These are phyloP conservation scores for Sporothrix pallida DNA, from an alignment of 2,329 filamentous ascomycete genomes.

Conservation along the genomic window DNA sequence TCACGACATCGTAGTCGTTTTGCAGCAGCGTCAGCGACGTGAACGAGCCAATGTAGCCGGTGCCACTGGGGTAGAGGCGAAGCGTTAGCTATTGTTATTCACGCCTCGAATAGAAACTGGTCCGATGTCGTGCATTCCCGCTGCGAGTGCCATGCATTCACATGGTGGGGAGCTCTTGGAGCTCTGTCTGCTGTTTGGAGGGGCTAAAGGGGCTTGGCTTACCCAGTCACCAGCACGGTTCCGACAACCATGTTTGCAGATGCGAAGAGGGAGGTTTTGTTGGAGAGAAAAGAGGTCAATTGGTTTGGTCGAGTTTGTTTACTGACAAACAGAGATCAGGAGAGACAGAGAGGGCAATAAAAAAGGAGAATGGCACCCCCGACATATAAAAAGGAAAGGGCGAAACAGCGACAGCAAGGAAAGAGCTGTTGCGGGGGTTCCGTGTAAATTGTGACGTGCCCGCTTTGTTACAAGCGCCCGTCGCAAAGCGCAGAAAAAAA, in stretches of 20 bases:
- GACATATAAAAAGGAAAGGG: conserved; percentile 9
- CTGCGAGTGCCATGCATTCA: background rate
- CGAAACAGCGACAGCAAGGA: background rate
- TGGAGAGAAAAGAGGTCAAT: background rate
- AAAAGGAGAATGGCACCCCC: background rate
- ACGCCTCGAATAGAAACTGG: background rate
- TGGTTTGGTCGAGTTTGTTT: background rate
- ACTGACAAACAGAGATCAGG: background rate
- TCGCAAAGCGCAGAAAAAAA: background rate
- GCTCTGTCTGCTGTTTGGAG: background rate
- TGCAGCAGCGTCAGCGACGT: conserved; percentile 90
- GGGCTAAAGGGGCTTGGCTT: conserved; percentile 48
- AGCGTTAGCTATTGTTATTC: background rate
- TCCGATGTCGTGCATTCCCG: background rate
- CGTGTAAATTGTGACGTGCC: background rate
- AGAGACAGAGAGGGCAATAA: background rate
- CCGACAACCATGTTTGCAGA: conserved; percentile 71
- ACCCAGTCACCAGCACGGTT: conserved; percentile 93
- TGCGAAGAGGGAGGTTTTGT: background rate
- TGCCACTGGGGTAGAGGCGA: conserved; percentile 68
- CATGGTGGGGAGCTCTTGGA: conserved; percentile 37
- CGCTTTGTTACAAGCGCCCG: conserved; percentile 19
- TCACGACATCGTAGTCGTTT: conserved; percentile 94
- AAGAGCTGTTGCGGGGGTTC: conserved; percentile 29
- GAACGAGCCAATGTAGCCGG: conserved; percentile 99